These are phyloP conservation scores for Amniculicola lignicola DNA, from an alignment of 495 filamentous ascomycete species.

Conservation along the genomic window DNA sequence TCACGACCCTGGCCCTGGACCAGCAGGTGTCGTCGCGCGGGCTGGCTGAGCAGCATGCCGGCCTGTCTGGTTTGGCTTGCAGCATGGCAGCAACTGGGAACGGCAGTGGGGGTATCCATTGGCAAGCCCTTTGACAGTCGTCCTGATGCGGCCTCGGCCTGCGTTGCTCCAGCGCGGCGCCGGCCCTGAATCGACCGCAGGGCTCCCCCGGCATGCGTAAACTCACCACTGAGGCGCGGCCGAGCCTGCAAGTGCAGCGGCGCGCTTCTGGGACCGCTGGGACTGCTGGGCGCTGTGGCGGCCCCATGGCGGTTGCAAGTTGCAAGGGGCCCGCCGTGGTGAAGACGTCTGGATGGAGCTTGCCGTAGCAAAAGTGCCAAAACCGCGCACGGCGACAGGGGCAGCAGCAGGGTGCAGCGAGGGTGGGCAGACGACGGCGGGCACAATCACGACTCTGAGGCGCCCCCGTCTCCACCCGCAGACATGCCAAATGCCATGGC, in stretches of 20 bases:
- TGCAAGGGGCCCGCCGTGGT: conserved; percentile 3
- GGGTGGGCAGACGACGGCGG: not conserved
- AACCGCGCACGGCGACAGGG: too few species aligned
- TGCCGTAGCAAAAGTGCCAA: too few species aligned
- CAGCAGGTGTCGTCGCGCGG: conserved; percentile 16
- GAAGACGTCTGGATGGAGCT: too few species aligned
- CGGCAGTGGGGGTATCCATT: conserved; percentile 16
- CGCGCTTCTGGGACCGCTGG: conserved; percentile 1
- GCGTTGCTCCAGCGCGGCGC: not conserved
- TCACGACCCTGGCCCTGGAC: not conserved
- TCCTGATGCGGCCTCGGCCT: not conserved
- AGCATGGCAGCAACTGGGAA: conserved; percentile 2
- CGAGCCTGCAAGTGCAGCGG: not conserved
- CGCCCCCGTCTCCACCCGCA: conserved; percentile 3
- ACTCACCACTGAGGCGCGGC: conserved; percentile 14
- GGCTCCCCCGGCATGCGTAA: not conserved
- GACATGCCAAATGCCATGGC: conserved; percentile 9
- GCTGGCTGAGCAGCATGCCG: too few species aligned
- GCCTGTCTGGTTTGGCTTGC: not conserved
- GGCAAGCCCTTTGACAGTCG: conserved; percentile 2
- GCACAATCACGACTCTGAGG: not conserved
- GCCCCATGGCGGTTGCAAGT: not conserved
- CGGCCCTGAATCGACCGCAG: conserved; percentile 3
- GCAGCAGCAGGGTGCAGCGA: too few species aligned
- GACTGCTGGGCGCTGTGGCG: conserved; percentile 3